Conservation (phyloP, 805 yeast genomes). For the Suhomyces canberraensis region DNA sequence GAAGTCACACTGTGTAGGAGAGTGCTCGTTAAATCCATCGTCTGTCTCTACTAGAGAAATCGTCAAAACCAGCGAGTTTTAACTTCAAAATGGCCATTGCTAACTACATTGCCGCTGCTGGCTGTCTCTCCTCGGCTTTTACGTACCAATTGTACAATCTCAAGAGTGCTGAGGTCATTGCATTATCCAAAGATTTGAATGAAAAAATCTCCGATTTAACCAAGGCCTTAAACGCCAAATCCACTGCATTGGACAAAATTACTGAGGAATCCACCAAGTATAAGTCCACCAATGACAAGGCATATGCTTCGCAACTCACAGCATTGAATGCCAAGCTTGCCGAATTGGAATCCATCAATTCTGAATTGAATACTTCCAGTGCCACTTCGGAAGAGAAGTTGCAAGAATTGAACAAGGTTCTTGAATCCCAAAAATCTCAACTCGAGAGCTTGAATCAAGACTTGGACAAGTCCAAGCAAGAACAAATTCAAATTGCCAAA, state of each 20-base stretch:
- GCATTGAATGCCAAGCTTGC: conserved; percentile 3
- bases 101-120: conserved; percentile 16
- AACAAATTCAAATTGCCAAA: conserved; percentile 8
- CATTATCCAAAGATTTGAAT: conserved; percentile 8
- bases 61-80: too few relatives aligned
- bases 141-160: conserved; percentile 18
- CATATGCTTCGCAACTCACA: conserved; percentile 8
- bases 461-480: conserved; percentile 6
- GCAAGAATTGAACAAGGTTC: background rate
- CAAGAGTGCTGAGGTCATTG: conserved; percentile 14
- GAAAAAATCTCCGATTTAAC: conserved; percentile 9
- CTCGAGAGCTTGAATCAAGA: background rate
- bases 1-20: too few relatives aligned
- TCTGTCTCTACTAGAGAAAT: too few relatives aligned
- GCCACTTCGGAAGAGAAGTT: conserved; percentile 4
- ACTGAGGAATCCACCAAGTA: conserved; percentile 1
- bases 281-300: conserved; percentile 6
- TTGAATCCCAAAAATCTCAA: background rate
- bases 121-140: conserved; percentile 18
- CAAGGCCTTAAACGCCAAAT: conserved; percentile 6
- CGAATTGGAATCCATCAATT: conserved; percentile 4
- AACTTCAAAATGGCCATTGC: conserved; percentile 12
- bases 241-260: conserved; percentile 8
- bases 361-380: conserved; percentile 3
- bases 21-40: too few relatives aligned